Conservation (phyloP, 2,329 filamentous ascomycete genomes). For the Pseudocercospora macadamiae region DNA sequence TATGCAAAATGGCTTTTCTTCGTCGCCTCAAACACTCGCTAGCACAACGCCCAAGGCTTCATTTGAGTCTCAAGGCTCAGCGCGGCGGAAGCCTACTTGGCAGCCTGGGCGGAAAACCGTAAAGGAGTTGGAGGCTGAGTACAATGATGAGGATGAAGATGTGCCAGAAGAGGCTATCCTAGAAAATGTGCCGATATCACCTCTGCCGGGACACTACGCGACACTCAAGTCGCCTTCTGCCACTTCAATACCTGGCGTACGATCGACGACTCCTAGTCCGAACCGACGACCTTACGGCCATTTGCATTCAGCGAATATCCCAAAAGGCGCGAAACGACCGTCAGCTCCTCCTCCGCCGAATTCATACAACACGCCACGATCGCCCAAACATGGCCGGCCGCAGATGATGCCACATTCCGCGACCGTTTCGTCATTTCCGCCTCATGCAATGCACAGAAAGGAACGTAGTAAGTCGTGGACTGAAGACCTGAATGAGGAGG, state of each 20-base stretch:
- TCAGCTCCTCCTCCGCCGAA: slow-evolving; percentile 31
- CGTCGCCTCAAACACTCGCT: slow-evolving; percentile 25
- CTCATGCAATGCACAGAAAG: slow-evolving; percentile 31
- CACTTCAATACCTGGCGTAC: slow-evolving; percentile 16
- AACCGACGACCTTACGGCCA: slow-evolving; percentile 36
- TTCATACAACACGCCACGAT: slow-evolving; percentile 31
- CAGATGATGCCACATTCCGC: slow-evolving; percentile 37
- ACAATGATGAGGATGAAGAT: slow-evolving; percentile 74
- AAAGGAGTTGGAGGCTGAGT: slow-evolving; percentile 74
- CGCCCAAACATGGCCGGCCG: slow-evolving; percentile 33
- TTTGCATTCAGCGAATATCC: slow-evolving; percentile 40
- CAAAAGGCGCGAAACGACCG: slow-evolving; percentile 39
- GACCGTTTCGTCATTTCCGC: slow-evolving; percentile 32
- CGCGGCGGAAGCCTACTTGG: slow-evolving; percentile 57
- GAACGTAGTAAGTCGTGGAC: slow-evolving; percentile 71
- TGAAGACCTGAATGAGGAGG: slow-evolving; percentile 70
- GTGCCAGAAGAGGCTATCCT: slow-evolving; percentile 78
- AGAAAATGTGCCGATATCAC: slow-evolving; percentile 81
- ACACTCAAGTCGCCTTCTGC: slow-evolving; percentile 25
- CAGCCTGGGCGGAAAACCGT: slow-evolving; percentile 71
- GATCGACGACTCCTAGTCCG: slow-evolving; percentile 39
- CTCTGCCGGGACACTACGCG: slow-evolving; percentile 46
- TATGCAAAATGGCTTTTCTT: slow-evolving; percentile 25
- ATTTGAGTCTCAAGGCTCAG: slow-evolving; percentile 19
- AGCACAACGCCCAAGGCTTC: slow-evolving; percentile 30